Evolutionary conservation across 2,329 filamentous ascomycete genomes (phyloP), one percentile per base, ranked within the genome.

Genomic region (Chrysoporthe cubensis): DNA sequence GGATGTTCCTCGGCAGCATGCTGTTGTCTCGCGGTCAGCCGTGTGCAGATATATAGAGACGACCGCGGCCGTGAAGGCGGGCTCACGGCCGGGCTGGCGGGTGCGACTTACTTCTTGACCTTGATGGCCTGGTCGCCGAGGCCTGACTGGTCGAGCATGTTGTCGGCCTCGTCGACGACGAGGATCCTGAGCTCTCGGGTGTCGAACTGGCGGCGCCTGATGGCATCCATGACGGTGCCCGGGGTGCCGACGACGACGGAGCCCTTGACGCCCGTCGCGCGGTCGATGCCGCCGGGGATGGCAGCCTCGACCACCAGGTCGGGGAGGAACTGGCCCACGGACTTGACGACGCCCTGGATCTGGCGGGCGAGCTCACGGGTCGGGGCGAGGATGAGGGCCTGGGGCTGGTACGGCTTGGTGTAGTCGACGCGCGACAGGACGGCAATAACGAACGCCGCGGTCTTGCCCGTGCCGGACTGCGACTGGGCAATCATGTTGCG

Each of bases 391-490:
- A 94, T 90, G 54, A 99, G 82, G 16, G 94, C 94, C 81, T 99
- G 96, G 1, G 95, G 94, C 71, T 87, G 84, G 40, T 88, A 81
- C 26, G 89, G 85, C 71, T 87, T 85, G 63, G 76, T 83, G 68
- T 94, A 87, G 75, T 99, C 93, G 76, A 98, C 81, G 71, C 96
- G 93, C 68, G 92, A 92, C 52, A 99, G 86, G 69, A 97, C 91
- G 70, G 97, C 97, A 70, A 97, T 90, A 58, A 96, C 92, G 78
- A 99, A 99, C 32, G 96, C 96, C 26, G 94, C 96, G 0, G 96
- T 99, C 84, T 99, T 99, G 76, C 96, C 96, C 26, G 96, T 99
- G 74, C 96, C 96, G 2, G 96, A 99, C 80, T 99, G 96, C n/a
- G 96, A 99, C 81, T 99, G 96, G 3, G 94, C 96, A 76, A 99